These are phyloP conservation scores for Onygenales sp. DNA, from an alignment of 2,329 filamentous ascomycete species.

Conservation along the genomic window DNA sequence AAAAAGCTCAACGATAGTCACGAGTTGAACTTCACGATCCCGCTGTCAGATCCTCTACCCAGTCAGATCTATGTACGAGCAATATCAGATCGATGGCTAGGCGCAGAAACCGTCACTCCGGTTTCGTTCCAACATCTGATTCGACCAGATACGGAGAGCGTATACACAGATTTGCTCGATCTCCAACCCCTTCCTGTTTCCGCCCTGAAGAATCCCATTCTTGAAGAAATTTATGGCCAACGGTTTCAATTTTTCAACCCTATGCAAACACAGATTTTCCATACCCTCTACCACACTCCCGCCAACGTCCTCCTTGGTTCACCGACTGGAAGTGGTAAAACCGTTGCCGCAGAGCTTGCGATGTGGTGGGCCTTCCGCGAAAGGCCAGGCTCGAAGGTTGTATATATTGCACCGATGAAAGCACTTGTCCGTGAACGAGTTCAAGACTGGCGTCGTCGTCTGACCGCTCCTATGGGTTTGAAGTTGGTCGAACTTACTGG, in stretches of 20 bases:
- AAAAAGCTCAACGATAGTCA: conserved; percentile 93
- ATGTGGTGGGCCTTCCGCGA: conserved; percentile 99
- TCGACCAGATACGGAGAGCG: conserved; percentile 90
- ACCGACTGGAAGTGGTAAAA: conserved; percentile 95
- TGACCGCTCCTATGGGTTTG: conserved; percentile 73
- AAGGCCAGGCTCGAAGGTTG: conserved; percentile 88
- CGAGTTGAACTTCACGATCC: conserved; percentile 95
- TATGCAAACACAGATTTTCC: conserved; percentile 98
- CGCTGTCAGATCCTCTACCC: conserved; percentile 82
- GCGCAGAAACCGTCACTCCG: conserved; percentile 87
- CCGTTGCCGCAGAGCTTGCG: conserved; percentile 85
- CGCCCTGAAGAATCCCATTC: conserved; percentile 72
- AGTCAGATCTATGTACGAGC: conserved; percentile 93
- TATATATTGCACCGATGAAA: conserved; percentile 99
- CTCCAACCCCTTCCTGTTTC: conserved; percentile 80
- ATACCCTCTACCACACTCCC: conserved; percentile 84
- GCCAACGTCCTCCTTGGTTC: conserved; percentile 91
- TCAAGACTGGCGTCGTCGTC: conserved; percentile 79
- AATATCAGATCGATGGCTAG: conserved; percentile 92
- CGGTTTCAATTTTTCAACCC: conserved; percentile 97
- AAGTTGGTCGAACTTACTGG: conserved; percentile 92
- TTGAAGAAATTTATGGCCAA: conserved; percentile 82
- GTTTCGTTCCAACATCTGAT: conserved; percentile 98
- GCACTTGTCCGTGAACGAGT: conserved; percentile 93
- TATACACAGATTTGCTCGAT: conserved; percentile 89